Evolutionary conservation across 2,329 filamentous ascomycete species (phyloP).

Genomic region (Karstenula rhodostoma): DNA sequence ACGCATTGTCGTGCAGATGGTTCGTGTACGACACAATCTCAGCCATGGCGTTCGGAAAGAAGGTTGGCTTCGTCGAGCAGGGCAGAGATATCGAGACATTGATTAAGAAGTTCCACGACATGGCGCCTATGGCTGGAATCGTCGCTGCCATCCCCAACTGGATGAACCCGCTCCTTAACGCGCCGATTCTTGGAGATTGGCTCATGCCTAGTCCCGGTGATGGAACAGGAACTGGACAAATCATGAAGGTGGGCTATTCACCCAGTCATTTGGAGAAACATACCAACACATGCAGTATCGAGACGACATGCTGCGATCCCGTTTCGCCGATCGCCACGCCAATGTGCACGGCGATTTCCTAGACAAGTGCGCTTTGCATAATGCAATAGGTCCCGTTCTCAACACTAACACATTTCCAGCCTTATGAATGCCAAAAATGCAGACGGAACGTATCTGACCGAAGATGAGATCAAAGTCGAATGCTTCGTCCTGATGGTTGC

Average conservation of each 20-base stretch:
- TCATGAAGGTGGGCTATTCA: constrained; percentile 1
- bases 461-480: constrained; percentile 6
- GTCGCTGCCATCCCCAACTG: background rate
- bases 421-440: constrained; percentile 6
- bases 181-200: constrained; percentile 4
- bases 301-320: background rate
- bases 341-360: constrained; percentile 2
- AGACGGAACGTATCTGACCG: constrained; percentile 2
- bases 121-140: constrained; percentile 3
- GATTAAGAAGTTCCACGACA: constrained; percentile 2
- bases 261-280: no score
- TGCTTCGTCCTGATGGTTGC: constrained; percentile 6
- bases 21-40: constrained; percentile 9
- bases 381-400: no score
- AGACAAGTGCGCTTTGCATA: constrained; percentile 12
- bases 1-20: background rate
- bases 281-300: background rate
- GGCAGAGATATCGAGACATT: background rate
- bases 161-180: constrained; percentile 1
- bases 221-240: background rate
- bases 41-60: constrained; percentile 4
- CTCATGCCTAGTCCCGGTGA: constrained; percentile 7
- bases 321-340: background rate
- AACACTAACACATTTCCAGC: no score
- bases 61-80: constrained; percentile 2